Base-by-base conservation (phyloP, 2,329 filamentous ascomycete species). In the Spiromastix sp. region DNA sequence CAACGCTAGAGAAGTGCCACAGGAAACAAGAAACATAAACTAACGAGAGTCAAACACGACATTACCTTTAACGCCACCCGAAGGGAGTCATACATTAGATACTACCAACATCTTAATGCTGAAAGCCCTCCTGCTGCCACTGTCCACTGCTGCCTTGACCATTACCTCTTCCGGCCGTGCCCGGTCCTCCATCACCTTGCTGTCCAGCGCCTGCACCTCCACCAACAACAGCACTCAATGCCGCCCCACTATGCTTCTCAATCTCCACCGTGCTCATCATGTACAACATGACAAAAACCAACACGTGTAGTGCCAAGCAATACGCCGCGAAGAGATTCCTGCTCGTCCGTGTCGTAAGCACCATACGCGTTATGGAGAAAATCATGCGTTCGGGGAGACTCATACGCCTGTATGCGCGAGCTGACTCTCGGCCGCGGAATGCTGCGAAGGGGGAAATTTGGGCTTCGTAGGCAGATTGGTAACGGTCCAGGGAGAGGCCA, bases 391-490 rank as follows among this genome's bases (percentile, higher is more conserved):
- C 91, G 0, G 87, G 86, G 6, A 95, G 65, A 50, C 80, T 89
- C 86, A 98, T 93, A 27, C 87, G 77, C 52, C 86, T 85, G 59
- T 94, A 87, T 1, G 89, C 91, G 31, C 93, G 72, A 5, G 85
- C 81, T 24, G 83, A 87, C 63, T 98, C 93, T 34, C 89, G 76
- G n/a, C 89, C 87, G 29, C 89, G 73, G 65, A 98, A 98, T 2
- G 86, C 86, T 17, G 89, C 87, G 57, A 98, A 98, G 0, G 91
- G 91, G 8, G 86, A 94, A 32, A 98, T 81, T 52, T 91, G 93
- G 27, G 83, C 84, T 63, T 98, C 91, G 63, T 98, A 98, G 8
- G 86, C 85, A 39, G 85, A 81, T 42, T 83, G 77, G 60, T 98
- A 98, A 30, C 86, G 76, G 57, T 94, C 85, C 36, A 91, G 67